Base-by-base conservation (phyloP, 805 yeast species). In the Sugiyamaella lignohabitans region DNA sequence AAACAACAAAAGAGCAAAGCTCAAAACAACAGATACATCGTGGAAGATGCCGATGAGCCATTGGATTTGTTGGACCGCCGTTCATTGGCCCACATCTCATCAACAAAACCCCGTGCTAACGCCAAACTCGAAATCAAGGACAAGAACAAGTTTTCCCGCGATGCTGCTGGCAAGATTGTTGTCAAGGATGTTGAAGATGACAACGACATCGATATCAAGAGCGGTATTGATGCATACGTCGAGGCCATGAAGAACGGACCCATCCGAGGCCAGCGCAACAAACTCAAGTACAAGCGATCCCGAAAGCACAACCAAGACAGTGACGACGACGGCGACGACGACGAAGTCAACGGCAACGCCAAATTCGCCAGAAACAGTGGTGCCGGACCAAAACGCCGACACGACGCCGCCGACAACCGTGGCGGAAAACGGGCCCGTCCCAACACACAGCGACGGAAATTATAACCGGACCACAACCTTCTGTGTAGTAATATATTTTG, bases 231-330 rank as follows among this genome's bases (percentile, higher is more conserved):
- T 61, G 98, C 97, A 0, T 93, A 93, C 63, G 77, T 88, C 54
- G 96, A 88, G 52, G 98, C 98, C 4, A 87, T 93, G 20, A 83
- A 79, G 64, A 85, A 84, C 57, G 97, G 93, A 20, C 98, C 98
- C 24, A 80, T 88, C 2, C 82, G 96, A 66, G 96, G 97, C 49
- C 96, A 87, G 71, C 80, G 79, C 70, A 89, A 89, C 66, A 87
- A 80, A 69, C 77, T 91, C 74, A 91, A 88, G 68, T 91, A 79
- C 70, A 86, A 84, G 68, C 80, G 83, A 63, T 75, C 79, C 42
- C 71, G 73, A 45, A 71, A 72, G 42, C 74, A 74, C 24, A 71
- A 68, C 19, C 74, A 75, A 19, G 78, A 75, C 32, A 77, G 71
- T 41, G 82, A 74, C 50, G 77, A 72, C 43, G 80, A 74, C 37